Base-by-base conservation (phyloP, 116 monocot species). In the Thalassia testudinum region DNA sequence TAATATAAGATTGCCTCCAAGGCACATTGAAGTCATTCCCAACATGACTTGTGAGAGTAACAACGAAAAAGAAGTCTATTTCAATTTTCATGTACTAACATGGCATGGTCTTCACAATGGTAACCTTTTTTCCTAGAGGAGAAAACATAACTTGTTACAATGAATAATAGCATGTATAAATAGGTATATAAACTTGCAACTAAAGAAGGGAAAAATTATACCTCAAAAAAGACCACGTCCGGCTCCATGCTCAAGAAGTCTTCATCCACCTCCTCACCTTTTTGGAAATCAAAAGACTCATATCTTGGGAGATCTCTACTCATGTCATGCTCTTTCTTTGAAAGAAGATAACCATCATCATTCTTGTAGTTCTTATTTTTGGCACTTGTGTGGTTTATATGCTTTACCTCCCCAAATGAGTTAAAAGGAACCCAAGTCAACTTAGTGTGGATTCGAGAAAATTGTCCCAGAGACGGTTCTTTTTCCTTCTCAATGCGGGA, bases 211-310 rank as follows among this genome's bases (percentile, higher is more conserved):
- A 45, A 45, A 45, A 15, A 2, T 15, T 6, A 13, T 59, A 95
- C 95, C 88, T 95, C 95, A 70, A 95, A 95, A 70, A 79, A 88
- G 55, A 95, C 72, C 30, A 95, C 70, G 20, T 88, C 95, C 23
- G 85, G 85, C 38, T 95, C 88, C 79, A 79, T 53, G 48, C 40
- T 29, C 69, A 95, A 68, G 45, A 56, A 50, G 61, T 95, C 95
- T 68, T 95, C 88, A 49, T 95, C 85, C 70, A 85, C 49, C 5
- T 76, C 42, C 22, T 88, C 88, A 62, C 82, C 70, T 42, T 47
- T 61, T 28, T 57, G 67, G 49, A 85, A 65, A 49, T 95, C 79
- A 73, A 95, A 83, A 27, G 80, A 75, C 38, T 74, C 85, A 68
- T 64, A 68, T 24, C 56, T 50, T 13, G 77, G 93, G 56, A 84